phyloP scores from a whole-genome alignment of 352 stramenopile genomes.

The Globisporangium sylvaticum region DNA sequence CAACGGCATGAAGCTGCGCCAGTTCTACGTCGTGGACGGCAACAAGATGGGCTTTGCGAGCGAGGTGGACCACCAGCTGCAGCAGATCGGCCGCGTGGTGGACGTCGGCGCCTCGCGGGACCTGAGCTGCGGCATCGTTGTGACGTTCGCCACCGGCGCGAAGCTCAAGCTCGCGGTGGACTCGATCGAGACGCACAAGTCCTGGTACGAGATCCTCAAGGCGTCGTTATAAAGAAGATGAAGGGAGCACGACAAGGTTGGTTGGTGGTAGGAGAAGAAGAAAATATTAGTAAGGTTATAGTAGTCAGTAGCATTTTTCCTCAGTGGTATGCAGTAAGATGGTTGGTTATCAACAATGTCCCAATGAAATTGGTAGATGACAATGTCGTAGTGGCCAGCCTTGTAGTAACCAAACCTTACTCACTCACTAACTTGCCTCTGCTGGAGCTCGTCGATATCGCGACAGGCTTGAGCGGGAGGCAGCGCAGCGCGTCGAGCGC shows the following conservation, averaged over 20 bases:
- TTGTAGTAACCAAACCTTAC: no score
- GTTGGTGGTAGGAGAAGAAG: background rate
- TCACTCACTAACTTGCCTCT: constrained; percentile 31
- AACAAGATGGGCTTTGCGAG: constrained; percentile 63
- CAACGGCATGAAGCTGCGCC: constrained; percentile 33
- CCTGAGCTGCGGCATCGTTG: constrained; percentile 61
- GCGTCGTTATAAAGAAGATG: constrained; percentile 13
- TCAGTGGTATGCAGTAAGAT: background rate
- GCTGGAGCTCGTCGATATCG: background rate
- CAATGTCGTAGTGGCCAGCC: no score
- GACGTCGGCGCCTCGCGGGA: constrained; percentile 63
- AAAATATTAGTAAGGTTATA: background rate
- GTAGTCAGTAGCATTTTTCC: background rate
- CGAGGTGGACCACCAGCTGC: constrained; percentile 76
- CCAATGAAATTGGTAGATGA: background rate
- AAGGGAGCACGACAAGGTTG: background rate
- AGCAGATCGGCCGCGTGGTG: constrained; percentile 58
- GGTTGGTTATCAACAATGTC: background rate
- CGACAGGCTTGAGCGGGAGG: constrained; percentile 29
- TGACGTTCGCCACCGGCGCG: constrained; percentile 52
- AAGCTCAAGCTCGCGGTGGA: constrained; percentile 70
- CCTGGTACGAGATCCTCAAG: constrained; percentile 75
- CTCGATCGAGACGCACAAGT: constrained; percentile 61
- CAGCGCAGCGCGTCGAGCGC: constrained; percentile 68
- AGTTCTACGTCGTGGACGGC: constrained; percentile 79